phyloP scores from a whole-genome alignment of 2,329 filamentous ascomycete genomes.

The Rhynchosporium secalis region DNA sequence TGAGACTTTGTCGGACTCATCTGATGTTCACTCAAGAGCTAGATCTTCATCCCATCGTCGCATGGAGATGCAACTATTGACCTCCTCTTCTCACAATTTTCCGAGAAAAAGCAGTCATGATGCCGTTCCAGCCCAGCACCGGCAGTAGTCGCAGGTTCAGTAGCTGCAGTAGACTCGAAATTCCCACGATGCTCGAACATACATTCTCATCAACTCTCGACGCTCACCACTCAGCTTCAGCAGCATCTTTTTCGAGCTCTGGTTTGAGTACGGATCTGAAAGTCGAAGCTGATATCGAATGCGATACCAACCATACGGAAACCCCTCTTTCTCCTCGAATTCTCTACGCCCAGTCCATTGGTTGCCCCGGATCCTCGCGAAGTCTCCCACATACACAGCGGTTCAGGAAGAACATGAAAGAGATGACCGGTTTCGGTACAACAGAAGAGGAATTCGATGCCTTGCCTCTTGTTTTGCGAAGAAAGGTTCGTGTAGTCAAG shows the following conservation, averaged over 20 bases:
- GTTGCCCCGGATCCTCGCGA: constrained; percentile 32
- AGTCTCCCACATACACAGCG: constrained; percentile 26
- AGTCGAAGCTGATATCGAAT: constrained; percentile 12
- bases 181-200: constrained; percentile 18
- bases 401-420: constrained; percentile 38
- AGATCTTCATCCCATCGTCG: constrained; percentile 15
- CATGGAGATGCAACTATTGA: constrained; percentile 23
- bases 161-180: constrained; percentile 12
- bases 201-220: constrained; percentile 25
- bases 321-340: constrained; percentile 29
- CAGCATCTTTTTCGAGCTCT: constrained; percentile 4
- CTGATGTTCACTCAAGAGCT: constrained; percentile 7
- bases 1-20: constrained; percentile 5
- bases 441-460: constrained; percentile 52
- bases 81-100: constrained; percentile 7
- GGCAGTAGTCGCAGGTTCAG: constrained; percentile 7
- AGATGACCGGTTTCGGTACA: constrained; percentile 37
- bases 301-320: constrained; percentile 7
- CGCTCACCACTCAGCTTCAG: constrained; percentile 3
- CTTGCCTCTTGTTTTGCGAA: constrained; percentile 50
- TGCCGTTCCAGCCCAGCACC: constrained; percentile 15
- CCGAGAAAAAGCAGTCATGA: constrained; percentile 18
- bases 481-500: constrained; percentile 47
- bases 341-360: constrained; percentile 35
- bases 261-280: constrained; percentile 10